phyloP scores from a whole-genome alignment of 2,329 filamentous ascomycete species.

The Fusarium sp. region DNA sequence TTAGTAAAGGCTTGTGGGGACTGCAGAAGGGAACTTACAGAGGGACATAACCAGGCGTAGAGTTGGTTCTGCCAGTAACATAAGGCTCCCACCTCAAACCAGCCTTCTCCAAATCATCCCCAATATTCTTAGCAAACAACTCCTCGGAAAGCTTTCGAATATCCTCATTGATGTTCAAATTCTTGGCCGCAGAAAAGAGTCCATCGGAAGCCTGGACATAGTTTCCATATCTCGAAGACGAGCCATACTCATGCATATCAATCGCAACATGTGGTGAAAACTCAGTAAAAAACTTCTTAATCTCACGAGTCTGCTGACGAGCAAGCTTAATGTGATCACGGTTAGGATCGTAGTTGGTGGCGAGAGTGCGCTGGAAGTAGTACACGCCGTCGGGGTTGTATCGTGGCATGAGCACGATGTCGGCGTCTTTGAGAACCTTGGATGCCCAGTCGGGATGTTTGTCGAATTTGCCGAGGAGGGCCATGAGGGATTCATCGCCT shows the following conservation, averaged over 20 bases:
- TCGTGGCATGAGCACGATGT: constrained; percentile 48
- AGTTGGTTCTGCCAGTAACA: constrained; percentile 40
- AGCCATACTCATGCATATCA: constrained; percentile 51
- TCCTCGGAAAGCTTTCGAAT: constrained; percentile 48
- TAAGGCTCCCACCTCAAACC: constrained; percentile 49
- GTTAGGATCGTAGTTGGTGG: constrained; percentile 50
- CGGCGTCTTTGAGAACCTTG: constrained; percentile 44
- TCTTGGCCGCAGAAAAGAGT: constrained; percentile 51
- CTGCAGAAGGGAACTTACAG: constrained; percentile 4
- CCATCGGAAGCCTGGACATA: constrained; percentile 47
- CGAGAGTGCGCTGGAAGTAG: constrained; percentile 50
- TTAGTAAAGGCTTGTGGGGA: accelerated
- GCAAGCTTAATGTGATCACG: constrained; percentile 51
- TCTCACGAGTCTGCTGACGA: constrained; percentile 48
- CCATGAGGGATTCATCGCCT: constrained; percentile 48
- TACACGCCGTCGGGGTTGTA: constrained; percentile 52
- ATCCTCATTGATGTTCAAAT: constrained; percentile 49
- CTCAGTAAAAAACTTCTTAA: constrained; percentile 46
- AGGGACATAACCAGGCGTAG: constrained; percentile 20
- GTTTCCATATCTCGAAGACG: constrained; percentile 35
- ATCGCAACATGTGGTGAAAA: constrained; percentile 49
- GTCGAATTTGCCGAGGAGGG: constrained; percentile 49
- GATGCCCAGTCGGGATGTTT: constrained; percentile 47
- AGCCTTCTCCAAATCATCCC: constrained; percentile 45
- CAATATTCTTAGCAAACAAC: constrained; percentile 47